Evolutionary conservation across 2,329 filamentous ascomycete species (phyloP).

Genomic region (Curvularia verruculosa): DNA sequence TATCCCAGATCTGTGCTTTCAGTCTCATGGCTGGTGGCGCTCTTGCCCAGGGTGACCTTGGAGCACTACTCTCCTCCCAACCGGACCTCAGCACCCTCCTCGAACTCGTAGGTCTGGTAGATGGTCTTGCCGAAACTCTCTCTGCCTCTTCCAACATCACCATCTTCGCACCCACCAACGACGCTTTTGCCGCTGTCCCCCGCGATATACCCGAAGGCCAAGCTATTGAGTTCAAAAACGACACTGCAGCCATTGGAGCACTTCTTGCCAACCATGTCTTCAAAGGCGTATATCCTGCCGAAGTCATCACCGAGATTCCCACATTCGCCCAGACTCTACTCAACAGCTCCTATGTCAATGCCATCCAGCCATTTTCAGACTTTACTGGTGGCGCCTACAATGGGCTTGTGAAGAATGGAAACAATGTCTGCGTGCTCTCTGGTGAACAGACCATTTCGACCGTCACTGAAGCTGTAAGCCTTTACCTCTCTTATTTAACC

Average conservation of each 20-base stretch:
- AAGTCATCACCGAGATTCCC: conserved; percentile 46
- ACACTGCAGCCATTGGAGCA: conserved; percentile 48
- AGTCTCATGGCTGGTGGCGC: conserved; percentile 28
- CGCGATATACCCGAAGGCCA: conserved; percentile 34
- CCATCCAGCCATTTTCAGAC: conserved; percentile 57
- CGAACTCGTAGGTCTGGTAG: conserved; percentile 47
- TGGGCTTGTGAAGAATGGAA: conserved; percentile 50
- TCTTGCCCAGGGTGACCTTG: conserved; percentile 41
- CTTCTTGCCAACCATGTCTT: conserved; percentile 64
- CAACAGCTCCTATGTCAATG: conserved; percentile 50
- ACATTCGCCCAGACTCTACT: conserved; percentile 57
- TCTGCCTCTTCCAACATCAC: conserved; percentile 58
- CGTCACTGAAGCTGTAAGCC: conserved; percentile 55
- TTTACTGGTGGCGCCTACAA: conserved; percentile 65
- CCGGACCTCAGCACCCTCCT: conserved; percentile 41
- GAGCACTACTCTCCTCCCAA: conserved; percentile 39
- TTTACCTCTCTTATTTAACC: conserved; percentile 2
- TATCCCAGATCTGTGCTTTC: conserved; percentile 22
- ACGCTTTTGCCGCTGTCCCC: conserved; percentile 50
- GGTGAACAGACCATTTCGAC: conserved; percentile 58
- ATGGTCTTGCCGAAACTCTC: conserved; percentile 49
- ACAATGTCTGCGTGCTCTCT: conserved; percentile 56
- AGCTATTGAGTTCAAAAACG: conserved; percentile 41
- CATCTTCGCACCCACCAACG: conserved; percentile 62
- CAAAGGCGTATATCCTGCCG: conserved; percentile 55